A percentile compares a stretch with the other conserved stretches of the same genome.
Conservation (phyloP, 768 basidiomycete species). For the Asterophora lycoperdoides region DNA sequence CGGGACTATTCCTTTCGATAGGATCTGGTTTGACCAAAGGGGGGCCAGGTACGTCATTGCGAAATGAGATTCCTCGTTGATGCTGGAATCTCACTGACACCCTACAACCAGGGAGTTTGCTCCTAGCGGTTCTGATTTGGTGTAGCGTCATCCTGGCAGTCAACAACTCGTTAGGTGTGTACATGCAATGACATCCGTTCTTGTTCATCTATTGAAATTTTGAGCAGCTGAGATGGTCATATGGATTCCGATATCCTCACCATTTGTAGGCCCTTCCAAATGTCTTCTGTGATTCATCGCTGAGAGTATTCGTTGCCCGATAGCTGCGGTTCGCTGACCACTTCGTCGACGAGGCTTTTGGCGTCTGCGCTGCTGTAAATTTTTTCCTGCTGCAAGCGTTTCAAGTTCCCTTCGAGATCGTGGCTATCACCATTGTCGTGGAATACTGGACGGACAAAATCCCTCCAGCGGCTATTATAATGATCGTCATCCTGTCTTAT, state of each 20-base stretch:
- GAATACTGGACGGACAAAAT: conserved; percentile 52
- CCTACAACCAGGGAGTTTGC: conserved; percentile 35
- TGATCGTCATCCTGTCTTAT: conserved; percentile 37
- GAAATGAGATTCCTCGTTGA: too few species aligned
- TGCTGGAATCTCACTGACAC: background rate
- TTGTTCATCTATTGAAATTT: background rate
- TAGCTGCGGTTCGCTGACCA: conserved; percentile 56
- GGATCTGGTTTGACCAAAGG: conserved; percentile 54
- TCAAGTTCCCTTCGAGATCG: conserved; percentile 46
- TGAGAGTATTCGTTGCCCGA: background rate
- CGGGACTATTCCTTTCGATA: conserved; percentile 73
- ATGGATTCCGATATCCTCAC: conserved; percentile 76
- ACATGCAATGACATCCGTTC: background rate
- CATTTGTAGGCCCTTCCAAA: conserved; percentile 45
- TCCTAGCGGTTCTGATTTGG: conserved; percentile 49
- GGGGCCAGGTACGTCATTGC: conserved; percentile 49
- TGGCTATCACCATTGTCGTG: conserved; percentile 49
- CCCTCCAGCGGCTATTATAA: conserved; percentile 40
- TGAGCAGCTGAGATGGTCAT: conserved; percentile 73
- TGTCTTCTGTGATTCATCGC: background rate
- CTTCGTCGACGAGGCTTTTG: conserved; percentile 55
- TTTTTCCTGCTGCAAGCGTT: conserved; percentile 51
- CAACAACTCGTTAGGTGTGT: conserved; percentile 43
- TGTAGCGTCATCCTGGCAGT: conserved; percentile 44
- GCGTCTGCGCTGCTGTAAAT: conserved; percentile 52